Evolutionary conservation across 495 filamentous ascomycete genomes (phyloP).

Genomic region (Annulohypoxylon nitens): DNA sequence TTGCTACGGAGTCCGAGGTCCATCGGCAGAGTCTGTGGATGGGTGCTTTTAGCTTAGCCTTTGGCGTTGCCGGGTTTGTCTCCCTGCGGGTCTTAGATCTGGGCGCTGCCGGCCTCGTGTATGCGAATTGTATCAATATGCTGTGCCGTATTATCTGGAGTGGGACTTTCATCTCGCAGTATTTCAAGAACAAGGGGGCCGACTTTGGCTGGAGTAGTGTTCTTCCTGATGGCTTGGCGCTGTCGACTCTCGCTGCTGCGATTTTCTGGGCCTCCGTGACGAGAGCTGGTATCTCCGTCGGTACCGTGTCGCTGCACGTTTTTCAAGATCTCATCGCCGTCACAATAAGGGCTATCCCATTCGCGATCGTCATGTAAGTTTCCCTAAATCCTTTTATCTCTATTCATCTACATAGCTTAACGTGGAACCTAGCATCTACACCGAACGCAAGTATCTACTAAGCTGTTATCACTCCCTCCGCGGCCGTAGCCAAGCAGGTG

Average conservation of each 20-base stretch:
- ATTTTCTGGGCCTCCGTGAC: constrained; percentile 46
- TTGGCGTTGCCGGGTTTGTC: constrained; percentile 76
- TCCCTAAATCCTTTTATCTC: constrained; percentile 8
- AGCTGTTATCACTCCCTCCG: constrained; percentile 61
- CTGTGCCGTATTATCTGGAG: constrained; percentile 84
- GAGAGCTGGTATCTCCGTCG: constrained; percentile 52
- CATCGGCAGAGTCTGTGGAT: constrained; percentile 84
- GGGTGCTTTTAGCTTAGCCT: constrained; percentile 78
- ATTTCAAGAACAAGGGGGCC: constrained; percentile 63
- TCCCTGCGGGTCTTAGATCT: constrained; percentile 73
- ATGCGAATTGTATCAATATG: constrained; percentile 91
- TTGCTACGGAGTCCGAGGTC: constrained; percentile 78
- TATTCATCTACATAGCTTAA: constrained; percentile 38
- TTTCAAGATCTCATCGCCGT: constrained; percentile 64
- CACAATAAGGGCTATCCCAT: constrained; percentile 64
- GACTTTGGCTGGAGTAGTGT: constrained; percentile 47
- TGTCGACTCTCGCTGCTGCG: constrained; percentile 37
- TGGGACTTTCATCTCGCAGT: constrained; percentile 73
- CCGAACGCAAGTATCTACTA: constrained; percentile 70
- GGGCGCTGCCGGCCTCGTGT: constrained; percentile 84
- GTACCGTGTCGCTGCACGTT: constrained; percentile 51
- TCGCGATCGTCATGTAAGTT: constrained; percentile 72
- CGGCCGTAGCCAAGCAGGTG: constrained; percentile 43
- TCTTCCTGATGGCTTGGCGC: constrained; percentile 32
- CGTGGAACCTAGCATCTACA: constrained; percentile 62